These are phyloP conservation scores for Solanum peruvianum DNA, from an alignment of 257 asterid species.

Conservation along the genomic window DNA sequence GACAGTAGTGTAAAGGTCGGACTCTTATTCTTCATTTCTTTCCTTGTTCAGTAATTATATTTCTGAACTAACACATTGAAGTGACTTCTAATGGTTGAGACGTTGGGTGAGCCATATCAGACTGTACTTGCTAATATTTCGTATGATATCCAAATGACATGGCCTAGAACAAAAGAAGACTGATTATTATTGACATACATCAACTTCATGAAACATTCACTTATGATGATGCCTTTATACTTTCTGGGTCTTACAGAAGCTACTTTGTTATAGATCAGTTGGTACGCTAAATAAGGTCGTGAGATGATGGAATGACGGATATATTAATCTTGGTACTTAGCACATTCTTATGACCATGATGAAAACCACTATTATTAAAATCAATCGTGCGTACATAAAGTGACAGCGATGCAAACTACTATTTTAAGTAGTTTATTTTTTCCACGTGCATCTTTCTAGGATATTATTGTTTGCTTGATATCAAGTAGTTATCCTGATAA, in stretches of 20 bases:
- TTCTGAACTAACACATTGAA: neutral
- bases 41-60: neutral
- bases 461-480: neutral
- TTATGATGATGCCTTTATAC: neutral
- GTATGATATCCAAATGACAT: neutral
- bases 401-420: neutral
- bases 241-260: neutral
- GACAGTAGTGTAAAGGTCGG: slow-evolving; percentile 92
- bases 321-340: neutral
- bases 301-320: neutral
- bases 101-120: neutral
- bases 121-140: neutral
- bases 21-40: slow-evolving; percentile 3
- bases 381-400: neutral
- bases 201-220: neutral
- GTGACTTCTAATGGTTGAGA: neutral
- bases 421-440: neutral
- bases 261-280: neutral
- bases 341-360: neutral
- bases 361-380: neutral
- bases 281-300: neutral
- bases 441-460: neutral
- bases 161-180: neutral
- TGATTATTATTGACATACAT: neutral
- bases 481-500: slow-evolving; percentile 9